A percentile compares a stretch with the other conserved stretches of the same genome.
Conservation (phyloP, 345 rosid genomes). For the Raphanus raphanistrum region DNA sequence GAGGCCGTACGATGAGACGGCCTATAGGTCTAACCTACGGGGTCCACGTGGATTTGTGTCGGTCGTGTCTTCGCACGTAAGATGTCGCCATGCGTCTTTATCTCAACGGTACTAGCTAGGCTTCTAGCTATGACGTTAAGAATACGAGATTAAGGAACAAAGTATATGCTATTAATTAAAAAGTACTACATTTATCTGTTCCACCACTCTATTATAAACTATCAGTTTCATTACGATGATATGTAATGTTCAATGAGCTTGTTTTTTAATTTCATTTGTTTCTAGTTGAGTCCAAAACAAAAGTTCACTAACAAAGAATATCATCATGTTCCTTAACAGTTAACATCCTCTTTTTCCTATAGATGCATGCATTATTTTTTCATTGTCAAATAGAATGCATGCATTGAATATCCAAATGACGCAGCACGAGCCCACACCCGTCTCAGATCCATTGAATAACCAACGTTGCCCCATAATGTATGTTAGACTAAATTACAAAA, state of each 20-base stretch:
- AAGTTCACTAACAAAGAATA: background rate
- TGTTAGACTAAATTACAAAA: background rate
- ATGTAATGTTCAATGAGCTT: background rate
- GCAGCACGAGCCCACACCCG: background rate
- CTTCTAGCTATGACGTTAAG: constrained; percentile 37
- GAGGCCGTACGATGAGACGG: constrained; percentile 89
- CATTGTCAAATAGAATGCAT: background rate
- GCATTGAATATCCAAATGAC: background rate
- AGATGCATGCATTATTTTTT: background rate
- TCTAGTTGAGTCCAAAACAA: background rate
- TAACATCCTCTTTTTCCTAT: background rate
- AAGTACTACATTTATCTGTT: constrained; percentile 4
- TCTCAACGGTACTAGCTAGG: constrained; percentile 88
- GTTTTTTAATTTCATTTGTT: background rate
- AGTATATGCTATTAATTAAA: constrained; percentile 34
- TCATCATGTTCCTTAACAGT: background rate
- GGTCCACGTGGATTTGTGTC: constrained; percentile 92
- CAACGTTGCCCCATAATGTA: background rate
- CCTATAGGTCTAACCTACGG: constrained; percentile 82
- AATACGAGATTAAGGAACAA: background rate
- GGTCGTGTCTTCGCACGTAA: constrained; percentile 64
- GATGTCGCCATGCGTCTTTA: constrained; percentile 74
- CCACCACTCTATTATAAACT: background rate
- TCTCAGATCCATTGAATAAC: background rate
- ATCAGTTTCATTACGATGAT: background rate